Conservation (phyloP, 331 rosid species). For the Erythrophleum ivorense region DNA sequence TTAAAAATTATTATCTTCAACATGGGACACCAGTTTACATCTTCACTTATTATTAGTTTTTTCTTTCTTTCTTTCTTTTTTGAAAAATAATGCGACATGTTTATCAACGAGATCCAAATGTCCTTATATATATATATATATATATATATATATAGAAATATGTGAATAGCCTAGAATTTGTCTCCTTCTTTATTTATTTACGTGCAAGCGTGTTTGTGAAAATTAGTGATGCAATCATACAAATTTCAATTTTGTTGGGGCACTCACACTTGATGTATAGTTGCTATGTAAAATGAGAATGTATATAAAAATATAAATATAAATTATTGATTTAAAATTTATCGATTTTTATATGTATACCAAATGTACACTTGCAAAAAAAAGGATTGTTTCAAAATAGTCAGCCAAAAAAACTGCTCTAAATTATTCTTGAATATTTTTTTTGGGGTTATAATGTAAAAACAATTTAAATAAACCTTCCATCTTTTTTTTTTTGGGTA, state of each 20-base stretch:
- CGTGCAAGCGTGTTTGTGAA: not conserved
- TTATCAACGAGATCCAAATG: not conserved
- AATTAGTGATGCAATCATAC: slow-evolving; percentile 6
- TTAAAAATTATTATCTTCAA: slow-evolving; percentile 14
- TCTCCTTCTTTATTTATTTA: not conserved
- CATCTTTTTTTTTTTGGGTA: not conserved
- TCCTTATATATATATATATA: not conserved
- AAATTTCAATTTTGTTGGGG: not conserved
- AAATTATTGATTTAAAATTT: no score
- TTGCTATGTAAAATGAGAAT: not conserved
- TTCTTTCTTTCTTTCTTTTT: not conserved
- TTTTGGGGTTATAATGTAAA: no score
- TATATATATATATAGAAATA: not conserved
- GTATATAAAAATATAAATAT: no score
- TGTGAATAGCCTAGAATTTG: not conserved
- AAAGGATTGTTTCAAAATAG: not conserved
- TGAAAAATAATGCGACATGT: not conserved
- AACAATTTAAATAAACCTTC: not conserved
- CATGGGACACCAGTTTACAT: slow-evolving; percentile 1
- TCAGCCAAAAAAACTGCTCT: no score
- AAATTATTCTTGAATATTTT: no score
- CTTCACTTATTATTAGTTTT: not conserved
- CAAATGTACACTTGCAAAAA: not conserved
- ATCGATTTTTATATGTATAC: not conserved
- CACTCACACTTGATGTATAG: not conserved